A percentile compares a stretch with the other conserved stretches of the same genome.
Evolutionary conservation across 805 yeast species (phyloP).

Genomic region (Suhomyces tanzawaensis): DNA sequence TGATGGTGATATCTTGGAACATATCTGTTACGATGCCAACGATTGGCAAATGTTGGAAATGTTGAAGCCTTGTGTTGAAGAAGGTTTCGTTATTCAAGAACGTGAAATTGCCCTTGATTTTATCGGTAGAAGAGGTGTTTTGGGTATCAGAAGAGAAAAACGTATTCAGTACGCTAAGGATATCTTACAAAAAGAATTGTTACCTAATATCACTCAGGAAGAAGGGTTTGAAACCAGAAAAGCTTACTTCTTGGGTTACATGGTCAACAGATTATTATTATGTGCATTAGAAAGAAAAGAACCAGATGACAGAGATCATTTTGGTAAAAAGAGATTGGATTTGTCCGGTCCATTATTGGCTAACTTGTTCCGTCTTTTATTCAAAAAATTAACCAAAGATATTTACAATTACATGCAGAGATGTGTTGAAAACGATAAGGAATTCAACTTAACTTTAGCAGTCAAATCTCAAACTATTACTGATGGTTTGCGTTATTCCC

Average conservation of each 20-base stretch:
- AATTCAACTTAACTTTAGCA: slow-evolving; percentile 92
- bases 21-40: slow-evolving; percentile 93
- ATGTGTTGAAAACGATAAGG: slow-evolving; percentile 97
- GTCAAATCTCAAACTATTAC: slow-evolving; percentile 97
- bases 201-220: slow-evolving; percentile 96
- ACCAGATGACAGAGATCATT: slow-evolving; percentile 99
- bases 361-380: slow-evolving; percentile 88
- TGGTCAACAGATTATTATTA: slow-evolving; percentile 90
- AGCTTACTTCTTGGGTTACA: slow-evolving; percentile 95
- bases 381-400: slow-evolving; percentile 93
- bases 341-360: slow-evolving; percentile 98
- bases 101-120: slow-evolving; percentile 97
- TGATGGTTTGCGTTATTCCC: slow-evolving; percentile 93
- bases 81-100: slow-evolving; percentile 97
- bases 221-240: slow-evolving; percentile 97
- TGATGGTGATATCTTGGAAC: slow-evolving; percentile 98
- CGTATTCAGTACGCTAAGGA: slow-evolving; percentile 98
- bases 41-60: slow-evolving; percentile 99
- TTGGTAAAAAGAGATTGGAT: slow-evolving; percentile 97
- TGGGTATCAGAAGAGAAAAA: slow-evolving; percentile 94
- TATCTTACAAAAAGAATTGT: slow-evolving; percentile 89
- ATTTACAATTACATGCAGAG: slow-evolving; percentile 98
- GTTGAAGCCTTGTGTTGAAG: slow-evolving; percentile 98
- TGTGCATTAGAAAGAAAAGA: slow-evolving; percentile 97
- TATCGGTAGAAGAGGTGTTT: slow-evolving; percentile 96